Base-by-base conservation (phyloP, 441 rosid species). In the Macaranga tanarius region DNA sequence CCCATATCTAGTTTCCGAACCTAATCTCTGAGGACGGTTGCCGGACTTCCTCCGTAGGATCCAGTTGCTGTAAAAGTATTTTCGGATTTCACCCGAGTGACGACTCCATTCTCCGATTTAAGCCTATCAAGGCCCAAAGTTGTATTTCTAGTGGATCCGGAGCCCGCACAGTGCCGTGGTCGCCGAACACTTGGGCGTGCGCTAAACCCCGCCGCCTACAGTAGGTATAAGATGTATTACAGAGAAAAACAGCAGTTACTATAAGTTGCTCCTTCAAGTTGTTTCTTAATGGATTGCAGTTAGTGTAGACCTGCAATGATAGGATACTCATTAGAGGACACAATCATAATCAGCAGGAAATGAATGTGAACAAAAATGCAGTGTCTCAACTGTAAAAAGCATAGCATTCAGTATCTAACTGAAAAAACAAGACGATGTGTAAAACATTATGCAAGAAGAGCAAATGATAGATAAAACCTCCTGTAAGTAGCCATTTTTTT, bases 261-360 rank as follows among this genome's bases (percentile, higher is more conserved):
- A 65, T 44, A 64, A 38, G 62, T 76, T 67, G 56, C 62, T 72
- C 56, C 64, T 67, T 60, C 70, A 65, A 63, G 42, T 40, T n/a
- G 17, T 47, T 13, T 42, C 66, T 47, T 31, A 56, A 40, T 56
- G 65, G 31, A 10, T 42, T 47, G 42, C 38, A 54, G 8, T 31
- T 42, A 50, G 60, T 52, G 23, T 8, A 60, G 34, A 59, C 66
- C 81, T 68, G 76, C 70, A 74, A 69, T n/a, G 16, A 6, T 20
- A 4, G 45, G 54, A 40, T 20, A 26, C 58, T 19, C 58, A 60
- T 71, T 47, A 50, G 22, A 66, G 16, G 51, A 56, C 55, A 62
- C 54, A 10, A 59, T 40, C 11, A 51, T 59, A 59, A 62, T 52
- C 22, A 54, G 23, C 47, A 45, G 50, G 7, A 69, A 31, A 20